These are phyloP conservation scores for Aspergillus sojae DNA, from an alignment of 2,329 filamentous ascomycete species.

Conservation along the genomic window DNA sequence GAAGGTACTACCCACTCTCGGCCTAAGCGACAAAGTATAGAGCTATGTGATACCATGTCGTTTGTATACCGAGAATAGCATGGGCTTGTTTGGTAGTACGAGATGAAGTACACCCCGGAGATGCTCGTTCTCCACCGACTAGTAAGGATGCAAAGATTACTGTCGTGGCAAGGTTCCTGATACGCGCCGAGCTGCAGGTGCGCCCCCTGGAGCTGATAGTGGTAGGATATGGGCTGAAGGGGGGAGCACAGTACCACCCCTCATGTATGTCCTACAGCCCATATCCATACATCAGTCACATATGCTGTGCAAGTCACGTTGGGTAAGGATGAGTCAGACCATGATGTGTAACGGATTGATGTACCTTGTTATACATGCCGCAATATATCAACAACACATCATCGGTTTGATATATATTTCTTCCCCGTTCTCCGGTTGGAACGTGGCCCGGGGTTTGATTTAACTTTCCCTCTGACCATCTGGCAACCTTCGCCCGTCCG, in stretches of 20 bases:
- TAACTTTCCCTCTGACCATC: not conserved
- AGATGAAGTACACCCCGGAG: conserved; percentile 8
- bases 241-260: not conserved
- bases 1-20: not conserved
- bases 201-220: conserved; percentile 1
- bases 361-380: not conserved
- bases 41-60: not conserved
- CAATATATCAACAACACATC: not conserved
- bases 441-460: not conserved
- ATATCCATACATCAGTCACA: conserved; percentile 7
- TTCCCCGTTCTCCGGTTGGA: not conserved
- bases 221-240: not conserved
- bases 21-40: not conserved
- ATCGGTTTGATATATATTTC: conserved; percentile 3
- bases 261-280: conserved; percentile 5
- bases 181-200: conserved; percentile 17
- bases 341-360: conserved; percentile 1
- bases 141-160: conserved; percentile 8
- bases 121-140: conserved; percentile 9
- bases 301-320: conserved; percentile 5
- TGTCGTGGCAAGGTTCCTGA: conserved; percentile 15
- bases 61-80: not conserved
- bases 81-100: not conserved
- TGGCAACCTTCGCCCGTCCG: not conserved
- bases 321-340: conserved; percentile 5